A percentile compares a stretch with the other conserved stretches of the same genome.
These are phyloP conservation scores for Dacryopinax spathularia DNA, from an alignment of 768 basidiomycete genomes.

Conservation along the genomic window DNA sequence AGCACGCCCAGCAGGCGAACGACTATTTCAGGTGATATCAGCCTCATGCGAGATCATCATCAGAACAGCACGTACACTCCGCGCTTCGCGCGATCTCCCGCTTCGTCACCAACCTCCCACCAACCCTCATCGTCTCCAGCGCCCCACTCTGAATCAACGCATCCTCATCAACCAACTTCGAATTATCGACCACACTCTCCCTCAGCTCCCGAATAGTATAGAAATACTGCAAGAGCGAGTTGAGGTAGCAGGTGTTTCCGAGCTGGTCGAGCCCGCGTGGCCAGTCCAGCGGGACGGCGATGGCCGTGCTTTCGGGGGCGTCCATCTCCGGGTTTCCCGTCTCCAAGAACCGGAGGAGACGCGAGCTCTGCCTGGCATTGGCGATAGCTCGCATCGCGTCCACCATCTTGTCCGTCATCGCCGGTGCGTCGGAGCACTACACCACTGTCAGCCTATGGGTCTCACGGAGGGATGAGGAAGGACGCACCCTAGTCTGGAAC, in stretches of 20 bases:
- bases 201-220: constrained; percentile 89
- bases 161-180: constrained; percentile 67
- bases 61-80: constrained; percentile 44
- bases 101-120: constrained; percentile 67
- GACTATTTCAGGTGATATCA: constrained; percentile 37
- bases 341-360: not conserved
- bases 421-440: constrained; percentile 59
- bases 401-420: constrained; percentile 41
- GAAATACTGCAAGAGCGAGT: constrained; percentile 81
- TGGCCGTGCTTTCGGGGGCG: not conserved
- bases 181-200: constrained; percentile 54
- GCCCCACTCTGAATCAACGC: constrained; percentile 4
- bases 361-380: constrained; percentile 6
- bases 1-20: constrained; percentile 64
- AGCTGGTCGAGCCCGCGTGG: constrained; percentile 80
- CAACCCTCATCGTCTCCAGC: constrained; percentile 69
- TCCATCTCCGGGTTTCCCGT: not conserved
- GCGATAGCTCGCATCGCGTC: not conserved
- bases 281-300: constrained; percentile 34
- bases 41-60: not conserved
- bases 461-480: constrained; percentile 8
- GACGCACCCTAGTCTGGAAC: constrained; percentile 51
- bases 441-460: constrained; percentile 8
- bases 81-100: constrained; percentile 71
- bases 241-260: constrained; percentile 78